Evolutionary conservation across 805 yeast genomes (phyloP), one percentile per base, ranked within the genome.

Genomic region (Candida sonorensis): DNA sequence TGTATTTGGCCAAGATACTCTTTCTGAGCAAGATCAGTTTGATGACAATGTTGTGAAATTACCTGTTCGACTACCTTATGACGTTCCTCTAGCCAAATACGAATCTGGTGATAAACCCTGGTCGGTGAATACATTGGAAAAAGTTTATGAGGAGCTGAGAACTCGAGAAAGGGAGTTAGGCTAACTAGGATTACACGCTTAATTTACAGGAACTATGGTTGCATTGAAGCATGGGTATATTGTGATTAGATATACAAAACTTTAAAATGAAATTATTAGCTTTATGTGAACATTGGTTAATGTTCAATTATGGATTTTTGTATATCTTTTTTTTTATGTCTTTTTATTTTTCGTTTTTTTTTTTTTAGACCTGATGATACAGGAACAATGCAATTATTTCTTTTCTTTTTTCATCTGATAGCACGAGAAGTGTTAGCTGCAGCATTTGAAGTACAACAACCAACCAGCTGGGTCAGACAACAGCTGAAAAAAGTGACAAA

Each of bases 51-150:
- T 11, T 5, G 31, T 40, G 3, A 27, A 29, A n/a, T 49, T 53
- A 2, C 69, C 73, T 0, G 53, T 76, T 1, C 45, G 75, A 17
- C 34, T 78, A 19, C 84, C 84, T 0, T 76, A 75, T 41, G 62
- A 55, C 30, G 40, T 75, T 10, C 83, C 84, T 1, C 66, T 77
- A 1, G 35, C 31, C 7, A 52, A 48, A 29, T 77, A 76, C 42
- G 31, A 25, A 0, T 3, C 34, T 0, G 28, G 21, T 0, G 82
- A 76, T 46, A 33, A 50, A 27, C 73, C 81, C 0, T 78, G 83
- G 82, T 59, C 66, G 22, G 44, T 35, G n/a, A 36, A 37, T 18
- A 40, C 38, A 11, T 28, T 44, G 11, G 44, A 38, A 14, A 34
- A 39, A 20, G 40, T 34, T 1, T 40, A 44, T 15, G 23, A 16